Evolutionary conservation across 2,329 filamentous ascomycete species (phyloP).

Genomic region (Podosphaera leucotricha): DNA sequence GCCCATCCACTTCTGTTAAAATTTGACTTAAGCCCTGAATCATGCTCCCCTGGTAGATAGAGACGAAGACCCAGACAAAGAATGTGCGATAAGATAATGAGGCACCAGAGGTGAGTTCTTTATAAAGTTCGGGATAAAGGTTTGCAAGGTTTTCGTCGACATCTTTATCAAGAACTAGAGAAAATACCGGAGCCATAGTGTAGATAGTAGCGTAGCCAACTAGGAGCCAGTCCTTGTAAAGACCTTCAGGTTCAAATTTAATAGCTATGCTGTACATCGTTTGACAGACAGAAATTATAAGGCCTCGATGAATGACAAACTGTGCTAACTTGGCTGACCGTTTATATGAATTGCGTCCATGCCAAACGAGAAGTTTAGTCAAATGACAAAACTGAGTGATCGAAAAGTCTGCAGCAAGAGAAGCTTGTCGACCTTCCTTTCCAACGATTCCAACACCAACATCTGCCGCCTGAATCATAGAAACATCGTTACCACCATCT

Average conservation of each 20-base stretch:
- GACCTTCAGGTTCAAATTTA: conserved; percentile 74
- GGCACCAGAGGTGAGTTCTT: conserved; percentile 75
- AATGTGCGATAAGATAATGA: conserved; percentile 83
- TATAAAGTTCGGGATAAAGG: conserved; percentile 91
- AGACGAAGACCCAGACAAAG: conserved; percentile 89
- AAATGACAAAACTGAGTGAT: conserved; percentile 90
- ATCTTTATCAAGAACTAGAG: conserved; percentile 79
- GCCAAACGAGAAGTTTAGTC: conserved; percentile 95
- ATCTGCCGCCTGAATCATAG: conserved; percentile 97
- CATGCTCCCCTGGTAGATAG: conserved; percentile 81
- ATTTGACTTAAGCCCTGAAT: conserved; percentile 90
- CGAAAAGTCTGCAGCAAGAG: conserved; percentile 84
- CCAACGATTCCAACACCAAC: conserved; percentile 95
- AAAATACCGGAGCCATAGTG: conserved; percentile 81
- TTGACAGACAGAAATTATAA: conserved; percentile 89
- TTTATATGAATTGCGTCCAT: conserved; percentile 93
- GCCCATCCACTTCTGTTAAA: conserved; percentile 51
- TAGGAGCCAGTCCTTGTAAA: conserved; percentile 92
- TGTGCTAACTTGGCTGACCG: conserved; percentile 84
- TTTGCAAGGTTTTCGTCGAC: conserved; percentile 87
- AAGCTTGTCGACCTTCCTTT: conserved; percentile 89
- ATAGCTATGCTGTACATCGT: conserved; percentile 93
- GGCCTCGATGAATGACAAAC: conserved; percentile 90
- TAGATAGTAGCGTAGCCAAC: conserved; percentile 94
- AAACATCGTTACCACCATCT: conserved; percentile 93